Evolutionary conservation across 345 rosid genomes (phyloP), one percentile per base, ranked within the genome.

Genomic region (Raphanus raphanistrum): DNA sequence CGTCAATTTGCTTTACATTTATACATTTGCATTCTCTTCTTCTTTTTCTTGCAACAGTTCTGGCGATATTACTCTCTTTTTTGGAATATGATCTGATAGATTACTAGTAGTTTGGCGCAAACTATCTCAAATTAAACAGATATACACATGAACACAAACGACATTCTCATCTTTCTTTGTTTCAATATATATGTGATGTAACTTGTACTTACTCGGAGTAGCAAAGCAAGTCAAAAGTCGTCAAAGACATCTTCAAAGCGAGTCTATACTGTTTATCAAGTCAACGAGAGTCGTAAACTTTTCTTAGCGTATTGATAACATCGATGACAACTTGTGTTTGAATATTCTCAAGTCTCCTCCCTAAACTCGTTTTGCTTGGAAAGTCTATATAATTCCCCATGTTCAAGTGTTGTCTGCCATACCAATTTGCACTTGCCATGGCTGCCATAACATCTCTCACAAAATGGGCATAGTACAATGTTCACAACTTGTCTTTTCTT

Each of bases 1-100:
- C 98, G 2, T 89, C 97, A 52, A 87, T 92, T 63, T 68, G 72
- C 58, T 67, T n/a, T 25, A 25, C 17, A 33, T 45, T 41, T 31
- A 27, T 75, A 67, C 52, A 36, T 10, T 64, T 55, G 35, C 52
- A 65, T 71, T 71, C 36, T 64, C 72, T 12, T 1, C 7, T 54
- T 71, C 17, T 54, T 17, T 64, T 33, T 57, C 35, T 32, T 26
- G 63, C 38, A 70, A 72, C 62, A 66, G 55, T 26, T 11, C 2
- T 61, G 43, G 33, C 0, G 31, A 17, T 12, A 48, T 25, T 15
- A 70, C 58, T 21, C 25, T 17, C 35, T 54, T 63, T 61, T 36
- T 26, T 28, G 15, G 57, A 38, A 57, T 50, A 55, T 41, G 68
- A 63, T 76, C 35, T 64, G 12, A 57, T 61, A 71, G 66, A 32